These are phyloP conservation scores for Vigna trinervia DNA, from an alignment of 306 rosid genomes.

Conservation along the genomic window DNA sequence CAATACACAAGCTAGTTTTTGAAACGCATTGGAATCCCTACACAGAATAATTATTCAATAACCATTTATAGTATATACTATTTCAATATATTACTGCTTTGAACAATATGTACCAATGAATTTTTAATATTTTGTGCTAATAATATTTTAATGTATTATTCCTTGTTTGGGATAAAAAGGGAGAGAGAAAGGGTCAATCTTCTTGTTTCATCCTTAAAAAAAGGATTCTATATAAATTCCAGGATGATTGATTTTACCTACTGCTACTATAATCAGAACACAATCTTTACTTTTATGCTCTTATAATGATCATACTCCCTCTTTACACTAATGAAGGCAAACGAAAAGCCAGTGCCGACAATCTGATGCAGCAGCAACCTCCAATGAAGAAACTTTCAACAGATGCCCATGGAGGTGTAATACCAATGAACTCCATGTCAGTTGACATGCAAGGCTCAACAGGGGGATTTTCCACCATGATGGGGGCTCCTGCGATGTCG, in stretches of 20 bases:
- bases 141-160: neutral
- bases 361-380: conserved; percentile 69
- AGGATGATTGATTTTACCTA: neutral
- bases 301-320: conserved; percentile 14
- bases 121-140: neutral
- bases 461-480: conserved; percentile 58
- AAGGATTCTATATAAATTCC: neutral
- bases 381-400: conserved; percentile 71
- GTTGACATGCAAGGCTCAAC: conserved; percentile 71
- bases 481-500: conserved; percentile 53
- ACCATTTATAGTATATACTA: neutral
- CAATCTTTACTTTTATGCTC: conserved; percentile 1
- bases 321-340: conserved; percentile 57
- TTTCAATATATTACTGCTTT: neutral
- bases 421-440: conserved; percentile 80
- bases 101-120: neutral
- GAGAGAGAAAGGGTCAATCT: neutral
- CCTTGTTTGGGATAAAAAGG: neutral
- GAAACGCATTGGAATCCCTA: too few species aligned
- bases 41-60: neutral
- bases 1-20: neutral
- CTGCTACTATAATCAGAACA: neutral
- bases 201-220: neutral
- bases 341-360: conserved; percentile 78
- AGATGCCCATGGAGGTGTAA: conserved; percentile 62